Percentiles rank a stretch among this genome's conserved stretches.
Conservation (phyloP, 2,329 filamentous ascomycete species). For the Fusarium albidum region DNA sequence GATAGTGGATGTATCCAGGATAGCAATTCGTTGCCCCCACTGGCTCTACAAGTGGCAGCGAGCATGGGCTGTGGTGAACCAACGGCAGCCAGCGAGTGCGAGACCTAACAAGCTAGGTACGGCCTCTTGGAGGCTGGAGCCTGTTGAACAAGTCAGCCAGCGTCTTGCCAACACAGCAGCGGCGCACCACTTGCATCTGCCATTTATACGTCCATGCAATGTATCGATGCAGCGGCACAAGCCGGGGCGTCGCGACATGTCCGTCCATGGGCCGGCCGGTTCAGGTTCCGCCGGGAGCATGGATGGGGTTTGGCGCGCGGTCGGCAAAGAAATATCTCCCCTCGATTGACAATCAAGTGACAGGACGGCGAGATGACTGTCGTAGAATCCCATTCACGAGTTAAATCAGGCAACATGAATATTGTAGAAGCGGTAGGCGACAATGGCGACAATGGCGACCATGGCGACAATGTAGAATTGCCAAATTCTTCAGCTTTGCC, state of each 20-base stretch:
- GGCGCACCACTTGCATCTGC: constrained; percentile 17
- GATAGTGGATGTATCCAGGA: constrained; percentile 4
- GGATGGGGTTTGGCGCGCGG: constrained; percentile 11
- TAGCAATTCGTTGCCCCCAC: constrained; percentile 15
- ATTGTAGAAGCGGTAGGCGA: background rate
- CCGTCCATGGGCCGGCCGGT: constrained; percentile 1
- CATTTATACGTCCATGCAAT: constrained; percentile 13
- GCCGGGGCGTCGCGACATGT: constrained; percentile 21
- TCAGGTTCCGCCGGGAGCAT: constrained; percentile 20
- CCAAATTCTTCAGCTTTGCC: background rate
- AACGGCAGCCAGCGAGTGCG: constrained; percentile 4
- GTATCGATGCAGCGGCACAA: constrained; percentile 26
- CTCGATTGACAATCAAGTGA: background rate
- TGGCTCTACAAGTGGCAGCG: constrained; percentile 1
- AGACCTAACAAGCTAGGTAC: constrained; percentile 11
- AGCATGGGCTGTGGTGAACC: background rate
- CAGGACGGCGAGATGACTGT: background rate
- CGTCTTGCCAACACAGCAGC: constrained; percentile 31
- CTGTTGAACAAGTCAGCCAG: constrained; percentile 28
- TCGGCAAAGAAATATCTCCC: constrained; percentile 3
- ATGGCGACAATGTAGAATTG: background rate
- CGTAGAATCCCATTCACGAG: background rate
- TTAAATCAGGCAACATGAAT: background rate
- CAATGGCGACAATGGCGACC: background rate
- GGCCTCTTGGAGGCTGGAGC: constrained; percentile 11